Percentiles rank a stretch among this genome's conserved stretches.
Evolutionary conservation across 768 basidiomycete species (phyloP).

Genomic region (Lactifluus pinguis): DNA sequence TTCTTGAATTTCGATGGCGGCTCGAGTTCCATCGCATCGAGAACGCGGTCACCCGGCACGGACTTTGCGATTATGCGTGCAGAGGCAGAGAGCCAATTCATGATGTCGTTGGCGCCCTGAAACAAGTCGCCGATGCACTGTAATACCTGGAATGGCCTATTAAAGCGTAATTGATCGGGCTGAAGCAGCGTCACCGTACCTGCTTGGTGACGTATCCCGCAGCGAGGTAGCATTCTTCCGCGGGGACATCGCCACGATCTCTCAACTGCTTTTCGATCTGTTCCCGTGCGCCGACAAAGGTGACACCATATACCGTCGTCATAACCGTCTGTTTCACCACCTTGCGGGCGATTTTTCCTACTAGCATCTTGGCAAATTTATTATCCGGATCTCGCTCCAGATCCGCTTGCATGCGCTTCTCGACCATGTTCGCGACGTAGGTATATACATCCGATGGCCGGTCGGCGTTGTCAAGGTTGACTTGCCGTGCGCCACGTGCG

Average conservation of each 20-base stretch:
- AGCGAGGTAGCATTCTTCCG: constrained; percentile 64
- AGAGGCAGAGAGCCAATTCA: constrained; percentile 79
- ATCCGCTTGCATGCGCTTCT: constrained; percentile 52
- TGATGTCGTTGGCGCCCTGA: constrained; percentile 84
- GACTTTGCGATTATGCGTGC: constrained; percentile 83
- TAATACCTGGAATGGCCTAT: constrained; percentile 41
- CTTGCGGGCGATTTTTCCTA: constrained; percentile 80
- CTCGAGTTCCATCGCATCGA: constrained; percentile 32
- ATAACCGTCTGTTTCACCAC: constrained; percentile 99
- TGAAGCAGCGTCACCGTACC: constrained; percentile 29
- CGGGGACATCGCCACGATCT: constrained; percentile 61
- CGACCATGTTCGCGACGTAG: constrained; percentile 81
- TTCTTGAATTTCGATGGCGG: constrained; percentile 2
- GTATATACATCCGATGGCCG: constrained; percentile 94
- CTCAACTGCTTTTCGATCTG: constrained; percentile 88
- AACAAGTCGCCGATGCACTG: constrained; percentile 86
- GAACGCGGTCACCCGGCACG: constrained; percentile 62
- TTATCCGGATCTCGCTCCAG: constrained; percentile 30
- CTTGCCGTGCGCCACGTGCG: constrained; percentile 76
- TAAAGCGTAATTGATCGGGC: background rate
- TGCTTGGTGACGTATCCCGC: constrained; percentile 76
- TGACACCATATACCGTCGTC: constrained; percentile 99
- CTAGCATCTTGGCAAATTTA: constrained; percentile 48
- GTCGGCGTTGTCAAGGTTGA: constrained; percentile 80
- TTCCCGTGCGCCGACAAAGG: constrained; percentile 86